Conservation (phyloP, 2,329 filamentous ascomycete species). For the Acrocalymma vagum region DNA sequence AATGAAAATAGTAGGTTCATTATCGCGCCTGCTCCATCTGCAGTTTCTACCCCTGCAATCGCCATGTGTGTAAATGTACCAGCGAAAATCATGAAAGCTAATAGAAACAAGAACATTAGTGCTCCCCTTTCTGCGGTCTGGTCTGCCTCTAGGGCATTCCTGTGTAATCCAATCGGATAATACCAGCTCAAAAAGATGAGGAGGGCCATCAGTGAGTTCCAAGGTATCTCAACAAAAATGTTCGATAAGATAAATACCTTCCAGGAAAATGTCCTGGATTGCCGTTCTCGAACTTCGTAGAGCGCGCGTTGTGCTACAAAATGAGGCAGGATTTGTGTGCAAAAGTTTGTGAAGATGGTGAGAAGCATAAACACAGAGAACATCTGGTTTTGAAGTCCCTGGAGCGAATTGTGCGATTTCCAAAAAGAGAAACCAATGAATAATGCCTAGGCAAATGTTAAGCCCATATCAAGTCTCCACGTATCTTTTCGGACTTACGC, state of each 20-base stretch:
- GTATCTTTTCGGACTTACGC: no score
- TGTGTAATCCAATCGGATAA: slow-evolving; percentile 78
- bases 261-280: slow-evolving; percentile 83
- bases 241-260: slow-evolving; percentile 80
- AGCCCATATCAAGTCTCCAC: no score
- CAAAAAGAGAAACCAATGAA: slow-evolving; percentile 84
- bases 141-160: slow-evolving; percentile 67
- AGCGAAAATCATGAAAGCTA: slow-evolving; percentile 76
- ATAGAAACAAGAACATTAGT: slow-evolving; percentile 77
- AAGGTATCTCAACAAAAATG: slow-evolving; percentile 82
- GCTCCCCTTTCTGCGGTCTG: slow-evolving; percentile 71
- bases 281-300: slow-evolving; percentile 84
- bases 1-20: slow-evolving; percentile 62
- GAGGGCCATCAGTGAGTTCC: slow-evolving; percentile 74
- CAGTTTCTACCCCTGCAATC: slow-evolving; percentile 74
- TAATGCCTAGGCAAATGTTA: no score
- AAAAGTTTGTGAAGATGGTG: slow-evolving; percentile 78
- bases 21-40: slow-evolving; percentile 75
- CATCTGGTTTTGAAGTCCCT: slow-evolving; percentile 82
- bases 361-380: slow-evolving; percentile 81
- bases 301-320: slow-evolving; percentile 79
- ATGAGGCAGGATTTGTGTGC: slow-evolving; percentile 79
- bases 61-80: slow-evolving; percentile 79
- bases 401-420: slow-evolving; percentile 71
- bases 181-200: slow-evolving; percentile 81